Conservation (phyloP, 345 rosid genomes). For the Eutrema japonicum region DNA sequence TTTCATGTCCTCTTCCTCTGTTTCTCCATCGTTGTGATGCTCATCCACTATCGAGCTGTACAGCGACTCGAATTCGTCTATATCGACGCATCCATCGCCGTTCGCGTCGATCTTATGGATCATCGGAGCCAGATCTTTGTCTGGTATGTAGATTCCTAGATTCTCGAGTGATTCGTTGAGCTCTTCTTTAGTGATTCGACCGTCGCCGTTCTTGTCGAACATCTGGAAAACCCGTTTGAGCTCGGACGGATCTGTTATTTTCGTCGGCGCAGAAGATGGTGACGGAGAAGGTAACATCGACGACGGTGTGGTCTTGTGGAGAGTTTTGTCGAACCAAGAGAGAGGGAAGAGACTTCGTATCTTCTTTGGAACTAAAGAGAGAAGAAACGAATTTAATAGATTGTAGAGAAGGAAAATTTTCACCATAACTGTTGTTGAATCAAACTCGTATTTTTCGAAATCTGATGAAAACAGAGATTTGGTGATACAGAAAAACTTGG, state of each 20-base stretch:
- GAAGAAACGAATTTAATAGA: conserved; percentile 38
- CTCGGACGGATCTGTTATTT: conserved; percentile 36
- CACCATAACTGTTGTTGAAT: conserved; percentile 40
- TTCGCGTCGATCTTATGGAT: conserved; percentile 41
- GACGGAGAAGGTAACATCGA: conserved; percentile 26
- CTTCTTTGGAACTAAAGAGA: conserved; percentile 44
- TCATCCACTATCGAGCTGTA: conserved; percentile 42
- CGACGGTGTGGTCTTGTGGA: conserved; percentile 27
- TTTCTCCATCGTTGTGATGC: conserved; percentile 40
- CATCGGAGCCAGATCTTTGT: conserved; percentile 43
- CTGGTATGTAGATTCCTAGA: conserved; percentile 47
- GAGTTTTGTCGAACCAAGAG: conserved; percentile 44
- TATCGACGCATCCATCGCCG: conserved; percentile 46
- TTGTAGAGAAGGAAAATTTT: conserved; percentile 43
- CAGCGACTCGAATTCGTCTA: conserved; percentile 44
- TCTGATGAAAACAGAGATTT: conserved; percentile 37
- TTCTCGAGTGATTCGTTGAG: conserved; percentile 47
- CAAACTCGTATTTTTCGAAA: background rate
- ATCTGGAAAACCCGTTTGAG: conserved; percentile 44
- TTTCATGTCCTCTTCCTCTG: conserved; percentile 49
- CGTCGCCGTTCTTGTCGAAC: conserved; percentile 49
- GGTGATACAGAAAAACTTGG: conserved; percentile 31
- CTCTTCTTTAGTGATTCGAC: conserved; percentile 44
- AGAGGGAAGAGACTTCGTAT: conserved; percentile 37
- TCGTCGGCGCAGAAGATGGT: background rate